Base-by-base conservation (phyloP, 108 stramenopile genomes). In the Fistulifera pelliculosa region DNA sequence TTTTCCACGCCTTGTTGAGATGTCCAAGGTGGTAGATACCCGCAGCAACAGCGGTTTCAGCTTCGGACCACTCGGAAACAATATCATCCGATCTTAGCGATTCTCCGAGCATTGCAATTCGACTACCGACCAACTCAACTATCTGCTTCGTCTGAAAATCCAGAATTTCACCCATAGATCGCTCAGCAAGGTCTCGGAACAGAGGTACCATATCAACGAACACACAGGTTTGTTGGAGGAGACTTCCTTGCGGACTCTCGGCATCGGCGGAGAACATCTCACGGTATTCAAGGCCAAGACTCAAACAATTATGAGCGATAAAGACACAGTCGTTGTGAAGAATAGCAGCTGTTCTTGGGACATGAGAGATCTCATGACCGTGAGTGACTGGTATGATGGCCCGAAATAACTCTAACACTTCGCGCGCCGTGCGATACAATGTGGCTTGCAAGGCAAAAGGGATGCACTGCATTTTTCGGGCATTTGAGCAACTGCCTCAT, bases 141-240 rank as follows among this genome's bases (percentile, higher is more conserved):
- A 91, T 27, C 58, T 83, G 83, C 47, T 51, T 49, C 43, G 83
- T 71, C 59, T 91, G 85, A 4, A 64, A 22, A 38, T 84, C 83
- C 14, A 91, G 51, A 79, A 87, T 87, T 35, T 77, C 71, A 15
- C 79, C 74, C 75, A 91, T 60, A 14, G 71, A 65, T 41, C 66
- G 59, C 10, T 80, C 77, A 10, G 85, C 89, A 26, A 91, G 54
- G 6, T 91, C 85, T 17, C 89, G 70, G 63, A 91, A 91, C 14
- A 80, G 62, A 1, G 89, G 89, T 5, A 91, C 89, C 73, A 82
- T 72, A 65, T 91, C 89, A 1, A 87, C 71, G 68, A 91, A 91
- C 24, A 83, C 76, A 56, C 84, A 90, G 3, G 73, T 56, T 54
- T 84, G 64, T 21, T 66, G 38, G 49, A 83, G 18, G 43, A 76